Evolutionary conservation across 1,284 basidiomycete species (phyloP), one percentile per base, ranked within the genome.

Genomic region (Pseudozyma thailandica): DNA sequence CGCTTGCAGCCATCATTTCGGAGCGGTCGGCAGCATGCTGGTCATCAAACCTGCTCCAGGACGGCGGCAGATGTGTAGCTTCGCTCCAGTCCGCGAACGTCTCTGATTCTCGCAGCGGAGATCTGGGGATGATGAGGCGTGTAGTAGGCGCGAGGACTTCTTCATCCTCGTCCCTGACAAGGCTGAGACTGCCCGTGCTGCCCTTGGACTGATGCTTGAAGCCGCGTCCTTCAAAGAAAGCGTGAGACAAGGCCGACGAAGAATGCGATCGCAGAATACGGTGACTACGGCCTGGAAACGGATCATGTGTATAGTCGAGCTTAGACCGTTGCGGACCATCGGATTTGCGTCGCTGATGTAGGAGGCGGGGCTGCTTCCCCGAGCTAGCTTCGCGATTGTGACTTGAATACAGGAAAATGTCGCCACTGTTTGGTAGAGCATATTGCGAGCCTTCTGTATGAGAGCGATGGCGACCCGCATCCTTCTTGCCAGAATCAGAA

Each of bases 271-370:
- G 61, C 12, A 48, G 31, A n/a, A 71, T 60, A 16, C 57, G 52
- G 27, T 65, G 53, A 12, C 33, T 31, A 30, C 68, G 57, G 8
- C 27, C 50, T 12, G 47, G 49, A 16, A 35, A 21, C 23, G 21
- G 49, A n/a, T 56, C 55, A 23, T 15, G 21, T 26, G 26, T 20
- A 0, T 41, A 15, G n/a, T 63, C 60, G 27, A 53, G 26, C 23
- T 42, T 53, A 37, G 48, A 56, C 5, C 68, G 57, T 35, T 54
- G 50, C 15, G 61, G 68, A 10, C 68, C 68, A 33, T 71, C 68
- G 1, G 68, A 71, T 37, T 65, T 65, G 61, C 62, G 62, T 35
- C 68, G 57, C 51, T 71, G 68, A 45, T 71, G 62, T 16, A 57
- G 25, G 25, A 61, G 57, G 30, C 61, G 61, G 35, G 50, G 47